phyloP scores from a whole-genome alignment of 129 eudicot genomes.

The Flaveria bidentis region DNA sequence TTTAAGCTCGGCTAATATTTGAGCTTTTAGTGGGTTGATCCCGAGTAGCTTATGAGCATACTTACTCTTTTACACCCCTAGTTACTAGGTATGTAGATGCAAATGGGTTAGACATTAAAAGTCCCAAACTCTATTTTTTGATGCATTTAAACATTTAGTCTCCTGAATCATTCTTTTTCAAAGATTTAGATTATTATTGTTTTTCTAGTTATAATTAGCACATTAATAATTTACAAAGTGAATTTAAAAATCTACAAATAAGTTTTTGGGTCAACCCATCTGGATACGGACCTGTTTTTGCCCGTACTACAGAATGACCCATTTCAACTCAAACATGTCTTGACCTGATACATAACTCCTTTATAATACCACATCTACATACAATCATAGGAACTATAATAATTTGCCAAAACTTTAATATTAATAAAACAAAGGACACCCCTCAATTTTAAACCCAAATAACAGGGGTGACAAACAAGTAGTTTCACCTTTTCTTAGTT shows the following conservation, averaged over 20 bases:
- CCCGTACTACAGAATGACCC: not conserved
- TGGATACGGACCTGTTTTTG: not conserved
- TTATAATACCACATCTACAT: not conserved
- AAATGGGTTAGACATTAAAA: not conserved
- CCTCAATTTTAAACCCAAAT: not conserved
- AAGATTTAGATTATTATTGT: not conserved
- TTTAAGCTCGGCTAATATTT: too few relatives aligned
- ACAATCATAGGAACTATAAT: not conserved
- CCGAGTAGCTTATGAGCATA: too few relatives aligned
- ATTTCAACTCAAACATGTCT: not conserved
- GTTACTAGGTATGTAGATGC: not conserved
- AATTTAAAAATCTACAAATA: not conserved
- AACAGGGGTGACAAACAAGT: not conserved
- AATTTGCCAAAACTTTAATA: not conserved
- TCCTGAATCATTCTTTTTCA: not conserved
- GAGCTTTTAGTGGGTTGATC: too few relatives aligned
- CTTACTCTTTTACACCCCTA: too few relatives aligned
- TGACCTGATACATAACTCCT: not conserved
- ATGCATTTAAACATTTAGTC: not conserved
- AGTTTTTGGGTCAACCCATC: not conserved
- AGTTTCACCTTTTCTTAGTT: not conserved
- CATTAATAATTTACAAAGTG: not conserved
- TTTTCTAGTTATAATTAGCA: not conserved
- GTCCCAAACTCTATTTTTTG: not conserved
- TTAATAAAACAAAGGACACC: not conserved